Evolutionary conservation across 2,329 filamentous ascomycete genomes (phyloP).

Genomic region (Clonostachys rosea): DNA sequence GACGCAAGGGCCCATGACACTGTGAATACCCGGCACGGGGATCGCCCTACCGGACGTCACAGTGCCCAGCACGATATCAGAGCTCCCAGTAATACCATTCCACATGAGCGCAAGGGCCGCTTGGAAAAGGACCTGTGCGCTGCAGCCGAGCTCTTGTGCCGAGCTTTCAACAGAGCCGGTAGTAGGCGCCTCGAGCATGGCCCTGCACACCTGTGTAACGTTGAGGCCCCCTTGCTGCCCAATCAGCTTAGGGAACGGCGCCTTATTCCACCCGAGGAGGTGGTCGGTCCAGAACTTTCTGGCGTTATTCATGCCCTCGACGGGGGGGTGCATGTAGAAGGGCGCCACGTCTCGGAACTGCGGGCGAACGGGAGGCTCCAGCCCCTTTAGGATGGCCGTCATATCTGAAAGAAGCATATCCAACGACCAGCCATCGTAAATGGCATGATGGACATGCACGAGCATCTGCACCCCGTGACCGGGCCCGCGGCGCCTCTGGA

Average conservation of each 20-base stretch:
- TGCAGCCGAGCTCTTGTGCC: conserved; percentile 39
- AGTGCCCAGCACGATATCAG: conserved; percentile 70
- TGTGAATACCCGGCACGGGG: conserved; percentile 65
- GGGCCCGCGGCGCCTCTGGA: background rate
- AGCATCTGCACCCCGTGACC: conserved; percentile 14
- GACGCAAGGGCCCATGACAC: conserved; percentile 76
- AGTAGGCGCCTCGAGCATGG: background rate
- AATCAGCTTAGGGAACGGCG: conserved; percentile 47
- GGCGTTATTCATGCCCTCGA: conserved; percentile 10
- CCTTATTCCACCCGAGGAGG: conserved; percentile 51
- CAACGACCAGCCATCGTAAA: conserved; percentile 94
- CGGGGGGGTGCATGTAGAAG: conserved; percentile 27
- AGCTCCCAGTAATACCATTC: conserved; percentile 54
- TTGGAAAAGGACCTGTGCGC: conserved; percentile 72
- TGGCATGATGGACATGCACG: conserved; percentile 70
- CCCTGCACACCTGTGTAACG: conserved; percentile 20
- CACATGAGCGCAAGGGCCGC: conserved; percentile 65
- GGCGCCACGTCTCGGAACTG: conserved; percentile 57
- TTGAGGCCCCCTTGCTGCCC: conserved; percentile 12
- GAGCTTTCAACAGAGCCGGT: conserved; percentile 14
- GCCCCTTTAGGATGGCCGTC: conserved; percentile 34
- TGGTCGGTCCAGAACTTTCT: conserved; percentile 65
- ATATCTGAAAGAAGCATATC: conserved; percentile 71
- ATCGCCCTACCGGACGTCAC: conserved; percentile 79
- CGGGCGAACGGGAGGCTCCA: conserved; percentile 31